phyloP scores from a whole-genome alignment of 768 basidiomycete genomes.

The Cantharellus cinnabarinus region DNA sequence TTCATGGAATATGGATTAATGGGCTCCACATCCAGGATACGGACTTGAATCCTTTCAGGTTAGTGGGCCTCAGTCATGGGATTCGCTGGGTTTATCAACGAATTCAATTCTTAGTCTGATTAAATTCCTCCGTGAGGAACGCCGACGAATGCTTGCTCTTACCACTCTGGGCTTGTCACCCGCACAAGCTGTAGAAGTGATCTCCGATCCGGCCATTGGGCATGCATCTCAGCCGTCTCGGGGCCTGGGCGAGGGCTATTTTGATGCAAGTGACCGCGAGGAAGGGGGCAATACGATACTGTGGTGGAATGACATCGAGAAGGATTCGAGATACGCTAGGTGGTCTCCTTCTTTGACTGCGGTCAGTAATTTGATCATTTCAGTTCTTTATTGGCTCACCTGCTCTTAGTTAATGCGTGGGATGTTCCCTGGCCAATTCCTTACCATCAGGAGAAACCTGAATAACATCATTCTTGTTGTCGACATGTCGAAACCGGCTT shows the following conservation, averaged over 20 bases:
- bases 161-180: conserved; percentile 40
- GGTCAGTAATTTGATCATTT: conserved; percentile 18
- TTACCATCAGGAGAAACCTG: conserved; percentile 51
- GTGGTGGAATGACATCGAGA: conserved; percentile 87
- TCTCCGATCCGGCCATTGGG: conserved; percentile 43
- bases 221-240: conserved; percentile 15
- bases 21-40: conserved; percentile 39
- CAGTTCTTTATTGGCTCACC: background rate
- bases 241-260: conserved; percentile 37
- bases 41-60: conserved; percentile 55
- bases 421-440: conserved; percentile 60
- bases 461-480: conserved; percentile 67
- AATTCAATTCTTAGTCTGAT: conserved; percentile 27
- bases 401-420: conserved; percentile 46
- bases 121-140: conserved; percentile 53
- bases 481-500: conserved; percentile 47
- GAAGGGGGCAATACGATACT: conserved; percentile 58
- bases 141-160: conserved; percentile 36
- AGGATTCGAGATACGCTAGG: conserved; percentile 39
- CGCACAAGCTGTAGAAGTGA: conserved; percentile 45
- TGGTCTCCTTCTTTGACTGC: conserved; percentile 31
- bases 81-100: background rate
- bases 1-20: conserved; percentile 58
- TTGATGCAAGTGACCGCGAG: conserved; percentile 71
- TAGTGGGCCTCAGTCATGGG: conserved; percentile 8